A percentile compares a stretch with the other conserved stretches of the same genome.
Conservation (phyloP, 1,284 basidiomycete genomes). For the Mycena sp. region DNA sequence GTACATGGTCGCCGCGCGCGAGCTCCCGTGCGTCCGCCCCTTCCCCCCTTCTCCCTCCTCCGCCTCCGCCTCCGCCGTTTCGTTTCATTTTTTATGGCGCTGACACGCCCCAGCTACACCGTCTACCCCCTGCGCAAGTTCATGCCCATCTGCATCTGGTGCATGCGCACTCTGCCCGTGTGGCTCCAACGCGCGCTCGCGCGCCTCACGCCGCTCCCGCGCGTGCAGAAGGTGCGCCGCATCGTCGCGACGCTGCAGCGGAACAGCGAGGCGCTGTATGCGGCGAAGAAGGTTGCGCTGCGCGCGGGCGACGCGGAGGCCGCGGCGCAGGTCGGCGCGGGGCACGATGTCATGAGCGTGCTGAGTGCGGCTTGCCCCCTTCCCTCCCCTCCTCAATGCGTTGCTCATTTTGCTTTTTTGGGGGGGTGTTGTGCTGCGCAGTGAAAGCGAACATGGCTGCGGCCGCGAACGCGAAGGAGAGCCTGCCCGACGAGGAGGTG, state of each 20-base stretch:
- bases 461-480: constrained; percentile 35
- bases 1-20: constrained; percentile 15
- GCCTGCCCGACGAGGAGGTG: constrained; percentile 27
- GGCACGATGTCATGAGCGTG: constrained; percentile 14
- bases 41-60: not conserved
- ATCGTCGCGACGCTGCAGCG: constrained; percentile 14
- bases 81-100: no score
- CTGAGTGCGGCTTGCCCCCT: constrained; percentile 16
- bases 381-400: not conserved
- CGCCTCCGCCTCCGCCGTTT: no score
- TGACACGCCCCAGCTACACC: constrained; percentile 41
- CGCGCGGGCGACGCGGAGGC: constrained; percentile 1
- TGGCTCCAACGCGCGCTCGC: constrained; percentile 15
- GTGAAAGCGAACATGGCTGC: constrained; percentile 47
- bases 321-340: constrained; percentile 11
- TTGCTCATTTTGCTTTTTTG: not conserved
- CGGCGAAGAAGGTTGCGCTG: constrained; percentile 8
- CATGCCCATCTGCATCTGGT: constrained; percentile 57
- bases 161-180: constrained; percentile 42
- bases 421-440: no score
- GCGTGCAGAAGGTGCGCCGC: constrained; percentile 14
- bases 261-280: constrained; percentile 7
- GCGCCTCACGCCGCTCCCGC: constrained; percentile 3
- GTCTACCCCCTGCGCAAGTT: constrained; percentile 48
- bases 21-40: not conserved